These are phyloP conservation scores for Dactylellina leptospora DNA, from an alignment of 2,329 filamentous ascomycete species.

Conservation along the genomic window DNA sequence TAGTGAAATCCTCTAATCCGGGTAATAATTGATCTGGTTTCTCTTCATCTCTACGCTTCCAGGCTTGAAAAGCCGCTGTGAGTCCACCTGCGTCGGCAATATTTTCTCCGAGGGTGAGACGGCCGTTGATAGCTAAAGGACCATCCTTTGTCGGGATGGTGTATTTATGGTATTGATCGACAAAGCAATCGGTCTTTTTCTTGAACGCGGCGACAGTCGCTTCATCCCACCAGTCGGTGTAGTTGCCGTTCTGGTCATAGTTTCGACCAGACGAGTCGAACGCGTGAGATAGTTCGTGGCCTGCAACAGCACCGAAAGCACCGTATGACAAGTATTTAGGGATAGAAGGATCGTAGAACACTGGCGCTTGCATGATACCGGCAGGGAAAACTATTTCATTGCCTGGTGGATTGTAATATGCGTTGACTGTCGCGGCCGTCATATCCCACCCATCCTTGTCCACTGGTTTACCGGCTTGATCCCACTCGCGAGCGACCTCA, in stretches of 20 bases:
- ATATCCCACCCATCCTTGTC: slow-evolving; percentile 70
- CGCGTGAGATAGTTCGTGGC: slow-evolving; percentile 75
- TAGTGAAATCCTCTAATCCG: slow-evolving; percentile 70
- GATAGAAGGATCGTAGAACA: slow-evolving; percentile 69
- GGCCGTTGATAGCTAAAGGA: slow-evolving; percentile 70
- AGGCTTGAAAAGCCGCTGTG: slow-evolving; percentile 70
- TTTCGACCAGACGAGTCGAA: slow-evolving; percentile 74
- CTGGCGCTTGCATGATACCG: slow-evolving; percentile 74
- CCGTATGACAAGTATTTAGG: slow-evolving; percentile 74
- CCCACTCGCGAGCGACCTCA: slow-evolving; percentile 66
- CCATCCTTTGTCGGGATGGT: slow-evolving; percentile 68
- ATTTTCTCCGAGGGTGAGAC: slow-evolving; percentile 73
- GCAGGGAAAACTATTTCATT: slow-evolving; percentile 76
- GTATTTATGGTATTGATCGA: slow-evolving; percentile 73
- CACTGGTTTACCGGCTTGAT: slow-evolving; percentile 68
- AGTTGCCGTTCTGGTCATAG: slow-evolving; percentile 72
- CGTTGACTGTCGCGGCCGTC: slow-evolving; percentile 71
- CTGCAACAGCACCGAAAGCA: slow-evolving; percentile 73
- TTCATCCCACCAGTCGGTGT: slow-evolving; percentile 73
- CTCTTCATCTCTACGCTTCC: slow-evolving; percentile 68
- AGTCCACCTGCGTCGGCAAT: slow-evolving; percentile 76
- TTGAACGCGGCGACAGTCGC: slow-evolving; percentile 69
- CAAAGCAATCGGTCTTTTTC: slow-evolving; percentile 71
- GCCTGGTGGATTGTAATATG: slow-evolving; percentile 71
- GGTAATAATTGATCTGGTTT: slow-evolving; percentile 68